phyloP scores from a whole-genome alignment of 495 filamentous ascomycete genomes.

The Choiromyces venosus region DNA sequence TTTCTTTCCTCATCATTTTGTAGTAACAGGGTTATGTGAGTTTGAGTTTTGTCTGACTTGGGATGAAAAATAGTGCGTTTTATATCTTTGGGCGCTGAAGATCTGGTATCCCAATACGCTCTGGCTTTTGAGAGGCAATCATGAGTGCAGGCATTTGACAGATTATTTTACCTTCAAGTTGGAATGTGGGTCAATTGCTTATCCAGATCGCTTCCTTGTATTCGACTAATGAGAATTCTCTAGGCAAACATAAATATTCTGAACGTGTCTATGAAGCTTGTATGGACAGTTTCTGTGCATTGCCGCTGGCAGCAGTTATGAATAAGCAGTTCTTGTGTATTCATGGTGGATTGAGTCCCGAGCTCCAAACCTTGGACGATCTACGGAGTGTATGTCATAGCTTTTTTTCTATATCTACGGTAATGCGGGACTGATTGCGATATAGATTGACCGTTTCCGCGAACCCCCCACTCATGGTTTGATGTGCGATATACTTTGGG shows the following conservation, averaged over 20 bases:
- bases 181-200: constrained; percentile 55
- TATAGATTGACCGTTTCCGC: constrained; percentile 90
- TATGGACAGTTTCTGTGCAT: constrained; percentile 92
- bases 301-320: constrained; percentile 95
- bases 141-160: constrained; percentile 96
- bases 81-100: constrained; percentile 96
- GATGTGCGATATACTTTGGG: constrained; percentile 99
- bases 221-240: constrained; percentile 9
- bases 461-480: constrained; percentile 95
- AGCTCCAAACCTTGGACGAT: constrained; percentile 92
- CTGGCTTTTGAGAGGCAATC: constrained; percentile 94
- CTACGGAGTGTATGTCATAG: constrained; percentile 33
- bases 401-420: background rate
- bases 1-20: background rate
- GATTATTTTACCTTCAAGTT: constrained; percentile 99
- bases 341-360: constrained; percentile 90
- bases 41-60: background rate
- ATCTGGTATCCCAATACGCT: constrained; percentile 98
- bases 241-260: constrained; percentile 73
- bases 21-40: background rate
- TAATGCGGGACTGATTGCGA: background rate
- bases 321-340: constrained; percentile 99
- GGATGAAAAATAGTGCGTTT: constrained; percentile 60
- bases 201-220: background rate
- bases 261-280: constrained; percentile 95